Evolutionary conservation across 768 basidiomycete genomes (phyloP), one percentile per base, ranked within the genome.

Genomic region (Rhizopogon vesiculosus): DNA sequence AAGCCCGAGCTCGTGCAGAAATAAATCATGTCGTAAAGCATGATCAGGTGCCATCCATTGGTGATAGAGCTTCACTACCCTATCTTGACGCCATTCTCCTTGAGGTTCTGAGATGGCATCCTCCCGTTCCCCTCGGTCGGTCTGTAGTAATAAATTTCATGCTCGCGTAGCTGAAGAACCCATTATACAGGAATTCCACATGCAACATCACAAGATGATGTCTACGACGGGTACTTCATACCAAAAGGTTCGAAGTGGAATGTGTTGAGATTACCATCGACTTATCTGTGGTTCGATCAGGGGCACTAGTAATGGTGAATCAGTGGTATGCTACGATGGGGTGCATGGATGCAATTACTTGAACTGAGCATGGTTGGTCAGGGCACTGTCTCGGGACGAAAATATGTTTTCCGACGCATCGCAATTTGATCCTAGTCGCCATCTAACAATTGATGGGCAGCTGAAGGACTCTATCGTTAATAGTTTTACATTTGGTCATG

Each of bases 161-260:
- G 28, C 18, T 7, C 12, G 45, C 5, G 18, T 31, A 5, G 3
- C n/a, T 18, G n/a, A 45, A 35, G 1, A 10, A 9, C 3, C 22
- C 22, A 25, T 18, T 12, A 10, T 15, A 33, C 60, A 57, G 64
- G 60, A n/a, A 19, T 67, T 28, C 60, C 66, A 5, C 69, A 69
- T 49, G 25, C 48, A 3, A 28, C 61, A 5, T 72, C 72, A 1
- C 57, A 68, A 48, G 73, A 75, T 56, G 75, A 76, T 44, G 56
- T 67, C 16, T 76, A 76, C 55, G 61, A 66, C 33, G 71, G 74
- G 18, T 78, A 78, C 54, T 62, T 77, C 5, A 83, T 84, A 45
- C 81, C 82, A 4, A 71, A 72, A 54, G 81, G 80, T 53, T 69
- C 79, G 0, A 75, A 38, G n/a, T 25, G 7, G 3, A 7, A 51